These are phyloP conservation scores for Aspergillus sclerotioniger DNA, from an alignment of 495 filamentous ascomycete genomes.

Conservation along the genomic window DNA sequence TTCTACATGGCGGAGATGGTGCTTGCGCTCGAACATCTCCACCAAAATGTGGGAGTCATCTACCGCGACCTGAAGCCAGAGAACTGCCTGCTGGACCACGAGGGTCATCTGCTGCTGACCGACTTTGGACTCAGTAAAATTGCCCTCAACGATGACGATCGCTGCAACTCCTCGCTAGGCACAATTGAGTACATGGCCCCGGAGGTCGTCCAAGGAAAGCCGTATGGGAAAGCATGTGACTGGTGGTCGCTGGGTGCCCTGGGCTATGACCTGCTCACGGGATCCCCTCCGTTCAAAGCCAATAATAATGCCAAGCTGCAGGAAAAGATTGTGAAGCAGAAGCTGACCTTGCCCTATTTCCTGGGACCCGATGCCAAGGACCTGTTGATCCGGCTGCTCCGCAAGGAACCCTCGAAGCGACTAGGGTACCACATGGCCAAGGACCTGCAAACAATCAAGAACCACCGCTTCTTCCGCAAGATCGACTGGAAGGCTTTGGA, in stretches of 20 bases:
- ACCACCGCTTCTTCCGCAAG: conserved; percentile 93
- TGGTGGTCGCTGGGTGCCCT: conserved; percentile 98
- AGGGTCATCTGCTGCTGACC: conserved; percentile 90
- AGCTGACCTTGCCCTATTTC: conserved; percentile 82
- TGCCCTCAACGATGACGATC: conserved; percentile 71
- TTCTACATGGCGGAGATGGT: conserved; percentile 99
- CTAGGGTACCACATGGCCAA: conserved; percentile 85
- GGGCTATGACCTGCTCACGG: conserved; percentile 88
- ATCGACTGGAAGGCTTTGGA: conserved; percentile 89
- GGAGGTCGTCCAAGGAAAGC: conserved; percentile 78
- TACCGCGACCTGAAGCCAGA: conserved; percentile 98
- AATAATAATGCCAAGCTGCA: conserved; percentile 90
- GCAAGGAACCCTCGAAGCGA: conserved; percentile 87
- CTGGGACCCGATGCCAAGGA: conserved; percentile 89
- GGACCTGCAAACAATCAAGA: conserved; percentile 82
- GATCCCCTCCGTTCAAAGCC: conserved; percentile 82
- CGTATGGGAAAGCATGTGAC: conserved; percentile 89
- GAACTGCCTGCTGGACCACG: conserved; percentile 88
- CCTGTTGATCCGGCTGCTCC: conserved; percentile 79
- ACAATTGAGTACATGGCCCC: conserved; percentile 99
- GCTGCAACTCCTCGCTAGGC: conserved; percentile 79
- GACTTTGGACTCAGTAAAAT: conserved; percentile 98
- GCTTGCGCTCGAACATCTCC: conserved; percentile 87
- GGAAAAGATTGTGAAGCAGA: conserved; percentile 88
- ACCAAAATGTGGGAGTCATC: conserved; percentile 86